Conservation (phyloP, 305 asterid species). For the Fraxinus xanthoxyloides region DNA sequence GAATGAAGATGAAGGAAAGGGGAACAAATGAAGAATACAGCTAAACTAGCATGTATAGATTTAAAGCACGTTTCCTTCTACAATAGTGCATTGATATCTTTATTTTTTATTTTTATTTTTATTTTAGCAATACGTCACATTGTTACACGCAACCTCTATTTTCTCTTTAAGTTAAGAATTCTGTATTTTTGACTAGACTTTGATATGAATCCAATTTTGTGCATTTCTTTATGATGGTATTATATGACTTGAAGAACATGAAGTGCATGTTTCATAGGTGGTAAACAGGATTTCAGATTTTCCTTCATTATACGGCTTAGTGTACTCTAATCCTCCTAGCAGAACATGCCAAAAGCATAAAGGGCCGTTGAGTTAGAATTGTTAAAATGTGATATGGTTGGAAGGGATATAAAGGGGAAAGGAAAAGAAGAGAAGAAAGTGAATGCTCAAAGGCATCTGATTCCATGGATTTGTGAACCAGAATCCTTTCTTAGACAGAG, state of each 20-base stretch:
- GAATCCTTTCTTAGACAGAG: constrained; percentile 7
- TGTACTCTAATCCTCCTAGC: background rate
- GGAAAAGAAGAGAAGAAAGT: constrained; percentile 17
- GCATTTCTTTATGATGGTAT: background rate
- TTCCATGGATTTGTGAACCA: constrained; percentile 22
- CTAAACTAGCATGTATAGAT: constrained; percentile 40
- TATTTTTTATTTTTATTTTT: constrained; percentile 18
- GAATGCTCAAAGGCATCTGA: constrained; percentile 30
- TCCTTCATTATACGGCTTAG: background rate
- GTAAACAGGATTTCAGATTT: background rate
- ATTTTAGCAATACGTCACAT: constrained; percentile 18
- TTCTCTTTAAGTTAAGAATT: constrained; percentile 4
- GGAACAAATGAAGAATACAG: constrained; percentile 25
- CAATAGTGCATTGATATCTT: constrained; percentile 25
- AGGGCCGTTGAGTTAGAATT: background rate
- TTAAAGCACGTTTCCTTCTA: constrained; percentile 27
- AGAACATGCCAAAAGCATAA: background rate
- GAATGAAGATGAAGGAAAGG: constrained; percentile 50
- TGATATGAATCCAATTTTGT: constrained; percentile 10
- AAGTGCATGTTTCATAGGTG: background rate
- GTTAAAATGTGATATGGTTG: background rate
- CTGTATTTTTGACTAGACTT: constrained; percentile 27
- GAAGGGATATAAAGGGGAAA: constrained; percentile 10
- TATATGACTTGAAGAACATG: background rate
- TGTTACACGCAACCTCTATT: constrained; percentile 10